These are phyloP conservation scores for Umbelopsis vinacea DNA, from an alignment of 192 early-diverging fungal species.

Conservation along the genomic window DNA sequence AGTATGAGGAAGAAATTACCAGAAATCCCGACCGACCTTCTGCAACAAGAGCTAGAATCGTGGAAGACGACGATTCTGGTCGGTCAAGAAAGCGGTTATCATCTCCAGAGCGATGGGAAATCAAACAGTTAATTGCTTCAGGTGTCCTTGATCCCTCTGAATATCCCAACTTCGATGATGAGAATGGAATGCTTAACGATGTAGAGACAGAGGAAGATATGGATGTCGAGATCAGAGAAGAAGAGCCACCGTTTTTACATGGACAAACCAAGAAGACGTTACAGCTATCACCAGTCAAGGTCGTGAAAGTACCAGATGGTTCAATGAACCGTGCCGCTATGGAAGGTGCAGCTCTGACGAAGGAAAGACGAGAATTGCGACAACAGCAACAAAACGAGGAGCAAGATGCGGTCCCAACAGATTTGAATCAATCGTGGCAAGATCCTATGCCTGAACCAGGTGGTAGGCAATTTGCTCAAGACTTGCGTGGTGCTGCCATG, in stretches of 20 bases:
- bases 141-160: constrained; percentile 86
- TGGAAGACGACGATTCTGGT: constrained; percentile 50
- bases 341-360: constrained; percentile 88
- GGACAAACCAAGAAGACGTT: constrained; percentile 88
- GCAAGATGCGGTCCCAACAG: constrained; percentile 81
- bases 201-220: constrained; percentile 94
- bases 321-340: constrained; percentile 95
- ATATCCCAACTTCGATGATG: constrained; percentile 89
- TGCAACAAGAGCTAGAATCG: background rate
- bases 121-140: constrained; percentile 96
- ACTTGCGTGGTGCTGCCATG: constrained; percentile 79
- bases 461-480: constrained; percentile 93
- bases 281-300: constrained; percentile 93
- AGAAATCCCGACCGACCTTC: constrained; percentile 72
- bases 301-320: constrained; percentile 98
- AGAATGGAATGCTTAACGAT: constrained; percentile 76
- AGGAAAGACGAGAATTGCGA: constrained; percentile 88
- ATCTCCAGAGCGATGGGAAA: constrained; percentile 95
- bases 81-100: constrained; percentile 80
- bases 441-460: constrained; percentile 92
- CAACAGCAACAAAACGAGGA: constrained; percentile 82
- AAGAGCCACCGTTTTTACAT: constrained; percentile 93
- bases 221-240: constrained; percentile 95
- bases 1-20: constrained; percentile 60
- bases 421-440: constrained; percentile 88